Evolutionary conservation across 345 rosid species (phyloP).

Genomic region (Ceriops tagal): DNA sequence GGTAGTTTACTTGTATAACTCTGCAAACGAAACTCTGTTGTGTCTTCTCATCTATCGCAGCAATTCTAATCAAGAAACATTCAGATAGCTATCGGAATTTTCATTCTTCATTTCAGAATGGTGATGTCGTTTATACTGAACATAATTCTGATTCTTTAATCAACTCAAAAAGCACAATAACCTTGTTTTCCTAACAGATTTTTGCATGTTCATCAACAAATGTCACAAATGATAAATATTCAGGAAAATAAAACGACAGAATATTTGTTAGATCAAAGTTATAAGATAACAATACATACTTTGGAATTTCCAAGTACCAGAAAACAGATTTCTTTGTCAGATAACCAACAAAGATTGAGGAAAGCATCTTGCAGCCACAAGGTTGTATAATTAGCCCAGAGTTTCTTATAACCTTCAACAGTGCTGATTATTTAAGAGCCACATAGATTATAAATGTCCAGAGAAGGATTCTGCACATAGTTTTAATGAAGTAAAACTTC

Average conservation of each 20-base stretch:
- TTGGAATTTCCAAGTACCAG: not conserved
- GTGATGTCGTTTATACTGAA: no score
- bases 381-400: not conserved
- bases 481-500: not conserved
- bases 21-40: no score
- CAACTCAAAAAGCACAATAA: no score
- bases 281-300: not conserved
- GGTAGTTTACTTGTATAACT: no score
- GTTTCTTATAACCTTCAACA: not conserved
- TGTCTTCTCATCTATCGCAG: no score
- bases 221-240: not conserved
- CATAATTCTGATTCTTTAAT: no score
- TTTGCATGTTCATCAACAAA: no score
- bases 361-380: no score
- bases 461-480: slow-evolving; percentile 8
- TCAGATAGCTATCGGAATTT: no score
- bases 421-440: slow-evolving; percentile 10
- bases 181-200: no score
- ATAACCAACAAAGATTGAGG: not conserved
- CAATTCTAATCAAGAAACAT: no score
- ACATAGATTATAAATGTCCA: slow-evolving; percentile 5
- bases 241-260: not conserved
- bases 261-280: not conserved
- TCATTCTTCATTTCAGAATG: no score
- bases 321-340: slow-evolving; percentile 8